Percentiles rank a stretch among this genome's conserved stretches.
Evolutionary conservation across 257 asterid species (phyloP).

Genomic region (Euphrasia confusa): DNA sequence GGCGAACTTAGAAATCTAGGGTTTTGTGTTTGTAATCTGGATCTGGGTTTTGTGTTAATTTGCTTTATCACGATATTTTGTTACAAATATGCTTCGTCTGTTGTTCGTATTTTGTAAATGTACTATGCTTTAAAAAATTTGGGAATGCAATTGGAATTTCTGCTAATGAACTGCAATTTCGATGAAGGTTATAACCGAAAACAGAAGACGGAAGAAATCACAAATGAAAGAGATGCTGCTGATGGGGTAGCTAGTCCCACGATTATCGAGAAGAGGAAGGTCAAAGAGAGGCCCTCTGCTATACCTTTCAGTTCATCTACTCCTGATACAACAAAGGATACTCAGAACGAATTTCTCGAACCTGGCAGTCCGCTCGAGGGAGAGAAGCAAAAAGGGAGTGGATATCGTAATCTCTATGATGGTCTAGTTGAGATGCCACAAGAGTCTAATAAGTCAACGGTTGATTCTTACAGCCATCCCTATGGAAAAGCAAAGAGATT

Average conservation of each 20-base stretch:
- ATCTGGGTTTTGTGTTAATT: neutral
- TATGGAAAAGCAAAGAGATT: constrained; percentile 25
- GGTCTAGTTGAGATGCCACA: constrained; percentile 26
- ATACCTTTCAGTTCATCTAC: constrained; percentile 22
- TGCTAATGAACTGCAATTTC: constrained; percentile 13
- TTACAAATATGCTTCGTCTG: neutral
- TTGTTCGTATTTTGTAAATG: constrained; percentile 12
- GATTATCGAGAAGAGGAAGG: constrained; percentile 31
- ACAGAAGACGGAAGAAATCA: constrained; percentile 19
- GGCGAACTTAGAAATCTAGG: constrained; percentile 13
- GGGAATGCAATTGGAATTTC: constrained; percentile 4
- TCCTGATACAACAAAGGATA: constrained; percentile 21
- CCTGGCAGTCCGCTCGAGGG: constrained; percentile 18
- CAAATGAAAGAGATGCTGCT: constrained; percentile 19
- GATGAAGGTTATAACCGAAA: constrained; percentile 34
- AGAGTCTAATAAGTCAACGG: constrained; percentile 25
- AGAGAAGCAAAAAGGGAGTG: constrained; percentile 13
- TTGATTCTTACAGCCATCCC: constrained; percentile 19
- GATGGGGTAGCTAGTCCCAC: constrained; percentile 22
- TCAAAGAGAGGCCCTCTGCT: constrained; percentile 36
- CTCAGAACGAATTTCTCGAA: constrained; percentile 6
- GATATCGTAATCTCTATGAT: constrained; percentile 16
- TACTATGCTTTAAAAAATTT: neutral
- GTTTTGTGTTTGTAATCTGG: constrained; percentile 3
- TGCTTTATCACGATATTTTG: neutral